Conservation (phyloP, 345 rosid genomes). For the Kandelia obovata region DNA sequence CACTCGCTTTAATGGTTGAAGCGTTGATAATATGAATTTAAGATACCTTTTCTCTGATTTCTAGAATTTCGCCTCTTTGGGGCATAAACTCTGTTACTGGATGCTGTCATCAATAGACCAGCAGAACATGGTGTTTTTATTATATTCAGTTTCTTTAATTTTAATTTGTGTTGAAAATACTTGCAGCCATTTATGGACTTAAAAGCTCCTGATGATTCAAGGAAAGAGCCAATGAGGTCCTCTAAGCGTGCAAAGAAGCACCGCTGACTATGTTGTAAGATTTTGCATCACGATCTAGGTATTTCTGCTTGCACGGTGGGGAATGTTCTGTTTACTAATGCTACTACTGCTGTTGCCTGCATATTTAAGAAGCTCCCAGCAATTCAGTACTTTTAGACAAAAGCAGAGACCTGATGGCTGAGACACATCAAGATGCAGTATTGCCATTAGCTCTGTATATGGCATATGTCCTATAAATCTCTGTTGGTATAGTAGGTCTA, state of each 20-base stretch:
- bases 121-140: slow-evolving; percentile 4
- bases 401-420: too few relatives aligned
- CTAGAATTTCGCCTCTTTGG: background rate
- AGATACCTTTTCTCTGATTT: too few relatives aligned
- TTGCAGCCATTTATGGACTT: slow-evolving; percentile 73
- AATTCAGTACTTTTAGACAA: background rate
- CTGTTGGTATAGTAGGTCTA: too few relatives aligned
- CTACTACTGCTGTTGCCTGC: background rate
- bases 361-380: background rate
- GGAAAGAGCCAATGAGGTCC: slow-evolving; percentile 55
- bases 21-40: too few relatives aligned
- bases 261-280: slow-evolving; percentile 39
- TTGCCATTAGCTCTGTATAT: background rate
- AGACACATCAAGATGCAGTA: background rate
- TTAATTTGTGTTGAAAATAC: background rate
- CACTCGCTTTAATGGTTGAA: too few relatives aligned
- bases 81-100: background rate
- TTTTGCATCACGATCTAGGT: background rate
- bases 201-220: slow-evolving; percentile 49
- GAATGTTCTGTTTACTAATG: slow-evolving; percentile 7
- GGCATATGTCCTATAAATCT: too few relatives aligned
- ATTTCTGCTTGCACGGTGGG: background rate
- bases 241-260: slow-evolving; percentile 67
- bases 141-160: background rate
- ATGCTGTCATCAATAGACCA: background rate